Conservation (phyloP, 108 stramenopile genomes). For the Cyclotella cryptica region DNA sequence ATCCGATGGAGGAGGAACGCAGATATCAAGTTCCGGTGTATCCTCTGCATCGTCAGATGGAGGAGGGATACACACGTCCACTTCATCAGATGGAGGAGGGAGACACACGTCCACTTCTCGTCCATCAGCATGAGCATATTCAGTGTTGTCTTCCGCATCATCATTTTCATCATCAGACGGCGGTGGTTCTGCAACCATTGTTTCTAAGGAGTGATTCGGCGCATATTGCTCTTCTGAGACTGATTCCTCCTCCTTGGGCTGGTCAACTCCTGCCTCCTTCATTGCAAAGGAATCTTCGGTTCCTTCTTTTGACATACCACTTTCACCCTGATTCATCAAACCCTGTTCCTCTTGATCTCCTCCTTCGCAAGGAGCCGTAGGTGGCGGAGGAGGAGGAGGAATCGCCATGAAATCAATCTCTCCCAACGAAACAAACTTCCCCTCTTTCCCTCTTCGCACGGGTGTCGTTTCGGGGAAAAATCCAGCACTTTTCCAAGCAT, state of each 20-base stretch:
- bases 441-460: slow-evolving; percentile 27
- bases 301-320: too few relatives aligned
- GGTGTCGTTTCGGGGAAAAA: slow-evolving; percentile 57
- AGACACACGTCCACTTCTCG: slow-evolving; percentile 5
- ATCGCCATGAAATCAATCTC: slow-evolving; percentile 44
- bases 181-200: slow-evolving; percentile 23
- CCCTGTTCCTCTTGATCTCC: slow-evolving; percentile 6
- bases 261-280: too few relatives aligned
- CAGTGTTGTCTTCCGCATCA: slow-evolving; percentile 26
- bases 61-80: slow-evolving; percentile 38
- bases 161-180: slow-evolving; percentile 26
- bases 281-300: too few relatives aligned
- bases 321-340: too few relatives aligned
- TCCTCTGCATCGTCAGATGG: slow-evolving; percentile 35
- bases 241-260: too few relatives aligned
- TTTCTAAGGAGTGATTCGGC: too few relatives aligned
- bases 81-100: slow-evolving; percentile 22
- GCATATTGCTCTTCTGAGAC: too few relatives aligned
- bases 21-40: slow-evolving; percentile 16
- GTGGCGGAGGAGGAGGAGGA: too few relatives aligned
- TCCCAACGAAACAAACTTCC: slow-evolving; percentile 35
- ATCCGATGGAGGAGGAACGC: slow-evolving; percentile 20
- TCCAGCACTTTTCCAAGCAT: slow-evolving; percentile 72
- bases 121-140: slow-evolving; percentile 3
- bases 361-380: too few relatives aligned